A percentile compares a stretch with the other conserved stretches of the same genome.
These are phyloP conservation scores for Trichoderma gamsii DNA, from an alignment of 495 filamentous ascomycete species.

Conservation along the genomic window DNA sequence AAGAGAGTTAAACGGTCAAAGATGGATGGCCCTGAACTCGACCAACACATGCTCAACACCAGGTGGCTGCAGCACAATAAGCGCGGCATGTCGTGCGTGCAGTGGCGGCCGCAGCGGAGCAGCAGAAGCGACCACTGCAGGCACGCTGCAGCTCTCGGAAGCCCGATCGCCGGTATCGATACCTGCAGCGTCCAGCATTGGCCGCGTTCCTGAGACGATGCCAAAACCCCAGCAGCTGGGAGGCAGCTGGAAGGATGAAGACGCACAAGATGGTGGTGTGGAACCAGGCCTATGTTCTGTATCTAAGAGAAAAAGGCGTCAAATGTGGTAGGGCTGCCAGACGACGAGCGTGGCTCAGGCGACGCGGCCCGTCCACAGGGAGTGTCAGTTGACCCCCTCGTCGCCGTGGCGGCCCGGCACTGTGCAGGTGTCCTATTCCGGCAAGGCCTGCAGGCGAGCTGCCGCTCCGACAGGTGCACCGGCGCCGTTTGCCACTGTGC, in stretches of 20 bases:
- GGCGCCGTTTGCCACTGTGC: not conserved
- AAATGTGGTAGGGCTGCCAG: not conserved
- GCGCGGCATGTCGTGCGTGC: not conserved
- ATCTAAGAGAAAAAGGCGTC: not conserved
- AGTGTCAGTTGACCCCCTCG: not conserved
- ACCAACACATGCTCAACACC: not conserved
- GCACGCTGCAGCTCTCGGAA: constrained; percentile 5
- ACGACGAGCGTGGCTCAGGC: not conserved
- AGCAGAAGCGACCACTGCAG: constrained; percentile 1
- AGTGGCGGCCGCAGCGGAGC: not conserved
- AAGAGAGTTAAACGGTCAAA: not conserved
- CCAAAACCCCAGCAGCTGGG: no score
- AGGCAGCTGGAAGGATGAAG: not conserved
- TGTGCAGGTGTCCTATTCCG: not conserved
- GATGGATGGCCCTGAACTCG: not conserved
- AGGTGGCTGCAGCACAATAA: not conserved
- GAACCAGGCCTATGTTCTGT: no score
- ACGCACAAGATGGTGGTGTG: not conserved
- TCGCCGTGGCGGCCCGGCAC: not conserved
- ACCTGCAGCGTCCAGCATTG: not conserved
- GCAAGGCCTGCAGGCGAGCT: not conserved
- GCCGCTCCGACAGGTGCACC: not conserved
- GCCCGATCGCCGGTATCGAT: not conserved
- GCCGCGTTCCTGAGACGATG: not conserved
- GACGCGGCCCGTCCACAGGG: not conserved